Base-by-base conservation (phyloP, 768 basidiomycete genomes). In the Clitopilus hobsonii region DNA sequence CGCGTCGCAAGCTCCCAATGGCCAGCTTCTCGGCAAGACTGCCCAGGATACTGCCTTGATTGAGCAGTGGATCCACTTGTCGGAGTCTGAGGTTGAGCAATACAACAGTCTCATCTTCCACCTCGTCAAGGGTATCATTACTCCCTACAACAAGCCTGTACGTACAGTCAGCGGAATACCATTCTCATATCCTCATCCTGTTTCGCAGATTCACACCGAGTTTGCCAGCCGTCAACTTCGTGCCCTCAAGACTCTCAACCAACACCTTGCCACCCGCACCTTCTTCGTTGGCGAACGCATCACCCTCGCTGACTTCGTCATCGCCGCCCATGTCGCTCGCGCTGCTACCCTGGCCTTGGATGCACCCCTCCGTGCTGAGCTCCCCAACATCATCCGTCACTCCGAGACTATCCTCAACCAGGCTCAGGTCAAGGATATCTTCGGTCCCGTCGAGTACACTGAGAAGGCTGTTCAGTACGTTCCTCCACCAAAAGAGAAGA, bases 241-340 rank as follows among this genome's bases (percentile, higher is more conserved):
- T 47, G 72, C 82, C 18, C 77, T 97, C 50, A 73, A 73, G 36
- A 84, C 83, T 59, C 77, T 98, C 54, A 83, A 99, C 60, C 69
- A 73, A 28, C 81, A 90, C 75, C 84, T 99, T 63, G 67, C 77
- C 49, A 78, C 83, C 55, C 84, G 82, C 66, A 99, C 96, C 47
- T 98, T 85, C 82, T 82, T 98, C 64, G 94, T 94, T 54, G 88
- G 86, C 60, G 92, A 99, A 69, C 91, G 96, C 65, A 89, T 98
- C 79, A 92, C 94, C 58, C 80, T 96, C 48, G 97, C 94, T 59
- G 97, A 99, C 65, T 69, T 99, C 71, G 68, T 70, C 65, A 62
- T 91, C 60, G 91, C 89, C 30, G 69, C 77, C 52, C 60, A 80
- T 66, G 67, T 93, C 58, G 76, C 77, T 60, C 76, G 76, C 58